Conservation (phyloP, 768 basidiomycete genomes). For the Podaxis pistillaris region DNA sequence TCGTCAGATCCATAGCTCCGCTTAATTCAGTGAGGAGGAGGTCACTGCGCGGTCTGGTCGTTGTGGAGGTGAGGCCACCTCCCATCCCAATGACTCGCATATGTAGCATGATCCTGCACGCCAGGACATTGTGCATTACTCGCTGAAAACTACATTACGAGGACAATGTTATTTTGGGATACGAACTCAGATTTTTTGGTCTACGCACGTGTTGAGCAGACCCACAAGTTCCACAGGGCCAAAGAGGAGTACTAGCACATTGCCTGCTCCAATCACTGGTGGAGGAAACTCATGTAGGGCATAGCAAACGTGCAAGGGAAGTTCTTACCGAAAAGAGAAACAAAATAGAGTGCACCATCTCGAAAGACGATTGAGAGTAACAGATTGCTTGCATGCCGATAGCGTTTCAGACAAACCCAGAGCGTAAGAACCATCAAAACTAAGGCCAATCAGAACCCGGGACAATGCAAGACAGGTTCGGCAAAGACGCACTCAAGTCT, state of each 20-base stretch:
- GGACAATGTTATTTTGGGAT: neutral
- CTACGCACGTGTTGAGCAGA: neutral
- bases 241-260: neutral
- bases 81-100: slow-evolving; percentile 12
- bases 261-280: neutral
- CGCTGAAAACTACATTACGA: slow-evolving; percentile 21
- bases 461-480: neutral
- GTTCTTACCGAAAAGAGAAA: slow-evolving; percentile 21
- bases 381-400: slow-evolving; percentile 20
- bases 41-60: neutral
- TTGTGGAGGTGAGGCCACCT: neutral
- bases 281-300: neutral
- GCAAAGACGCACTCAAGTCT: neutral
- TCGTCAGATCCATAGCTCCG: neutral
- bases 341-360: slow-evolving; percentile 25
- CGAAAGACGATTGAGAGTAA: slow-evolving; percentile 22
- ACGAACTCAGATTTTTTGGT: neutral
- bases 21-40: neutral
- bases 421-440: slow-evolving; percentile 25
- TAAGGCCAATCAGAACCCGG: slow-evolving; percentile 10
- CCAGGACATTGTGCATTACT: slow-evolving; percentile 23
- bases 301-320: neutral
- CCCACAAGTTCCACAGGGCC: neutral
- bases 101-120: slow-evolving; percentile 21
- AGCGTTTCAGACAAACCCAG: slow-evolving; percentile 22